These are phyloP conservation scores for Tetradesmus obliquus DNA, from an alignment of 139 green algal genomes.

Conservation along the genomic window DNA sequence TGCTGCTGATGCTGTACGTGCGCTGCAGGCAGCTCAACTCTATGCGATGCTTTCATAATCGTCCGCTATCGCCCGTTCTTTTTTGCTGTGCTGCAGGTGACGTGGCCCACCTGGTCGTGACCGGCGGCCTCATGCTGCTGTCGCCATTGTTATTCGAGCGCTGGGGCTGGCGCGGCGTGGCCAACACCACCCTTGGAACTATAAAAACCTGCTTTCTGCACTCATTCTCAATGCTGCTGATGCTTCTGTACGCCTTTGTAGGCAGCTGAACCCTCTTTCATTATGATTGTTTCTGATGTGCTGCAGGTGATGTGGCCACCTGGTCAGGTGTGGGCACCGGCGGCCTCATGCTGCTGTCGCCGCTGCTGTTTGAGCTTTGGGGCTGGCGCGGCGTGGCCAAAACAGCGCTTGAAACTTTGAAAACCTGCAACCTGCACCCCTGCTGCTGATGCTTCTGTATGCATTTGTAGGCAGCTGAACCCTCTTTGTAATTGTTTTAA, in stretches of 20 bases:
- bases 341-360: slow-evolving; percentile 83
- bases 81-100: slow-evolving; percentile 47
- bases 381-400: slow-evolving; percentile 86
- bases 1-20: no score
- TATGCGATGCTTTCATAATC: no score
- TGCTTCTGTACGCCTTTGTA: neutral
- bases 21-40: no score
- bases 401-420: slow-evolving; percentile 64
- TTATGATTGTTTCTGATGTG: neutral
- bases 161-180: slow-evolving; percentile 85
- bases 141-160: slow-evolving; percentile 87
- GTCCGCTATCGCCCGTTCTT: no score
- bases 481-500: neutral
- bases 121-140: slow-evolving; percentile 81
- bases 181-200: slow-evolving; percentile 71
- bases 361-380: slow-evolving; percentile 83
- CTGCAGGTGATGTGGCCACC: slow-evolving; percentile 79
- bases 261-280: neutral
- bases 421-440: no score
- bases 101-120: slow-evolving; percentile 89
- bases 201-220: neutral
- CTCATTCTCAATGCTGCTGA: neutral
- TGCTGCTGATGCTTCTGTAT: no score
- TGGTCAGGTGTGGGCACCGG: slow-evolving; percentile 87
- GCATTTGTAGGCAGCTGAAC: no score